Conservation (phyloP, 1,284 basidiomycete genomes). For the Anthracocystis setariae region DNA sequence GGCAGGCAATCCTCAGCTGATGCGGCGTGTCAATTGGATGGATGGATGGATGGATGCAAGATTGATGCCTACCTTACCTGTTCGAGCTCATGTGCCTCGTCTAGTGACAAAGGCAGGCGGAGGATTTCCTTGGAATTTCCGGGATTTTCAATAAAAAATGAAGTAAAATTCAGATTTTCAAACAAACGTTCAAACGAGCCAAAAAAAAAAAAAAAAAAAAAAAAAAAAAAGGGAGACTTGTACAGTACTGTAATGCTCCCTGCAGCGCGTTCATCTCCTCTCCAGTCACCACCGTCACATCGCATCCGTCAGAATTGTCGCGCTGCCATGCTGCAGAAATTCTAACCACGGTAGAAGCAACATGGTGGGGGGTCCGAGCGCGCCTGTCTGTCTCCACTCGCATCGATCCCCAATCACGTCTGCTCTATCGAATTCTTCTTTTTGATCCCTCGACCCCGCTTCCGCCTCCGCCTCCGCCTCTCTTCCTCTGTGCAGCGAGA, state of each 20-base stretch:
- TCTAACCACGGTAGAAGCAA: neutral
- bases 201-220: no score
- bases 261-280: constrained; percentile 1
- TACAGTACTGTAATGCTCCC: no score
- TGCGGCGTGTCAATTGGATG: no score
- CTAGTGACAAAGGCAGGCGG: no score
- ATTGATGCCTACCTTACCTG: neutral
- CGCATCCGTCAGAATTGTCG: constrained; percentile 1
- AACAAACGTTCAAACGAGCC: constrained; percentile 19
- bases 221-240: no score
- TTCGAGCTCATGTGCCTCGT: no score
- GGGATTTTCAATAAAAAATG: no score
- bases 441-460: no score
- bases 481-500: neutral
- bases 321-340: constrained; percentile 7
- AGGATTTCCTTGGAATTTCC: no score
- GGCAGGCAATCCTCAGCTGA: no score
- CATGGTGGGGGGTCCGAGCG: constrained; percentile 8
- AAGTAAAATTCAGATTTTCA: neutral
- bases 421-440: constrained; percentile 8
- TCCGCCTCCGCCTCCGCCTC: neutral
- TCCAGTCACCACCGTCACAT: neutral
- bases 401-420: constrained; percentile 6
- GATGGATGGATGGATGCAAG: no score
- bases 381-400: neutral